Evolutionary conservation across 2,329 filamentous ascomycete genomes (phyloP), one percentile per base, ranked within the genome.

Genomic region (Cercospora sp.): DNA sequence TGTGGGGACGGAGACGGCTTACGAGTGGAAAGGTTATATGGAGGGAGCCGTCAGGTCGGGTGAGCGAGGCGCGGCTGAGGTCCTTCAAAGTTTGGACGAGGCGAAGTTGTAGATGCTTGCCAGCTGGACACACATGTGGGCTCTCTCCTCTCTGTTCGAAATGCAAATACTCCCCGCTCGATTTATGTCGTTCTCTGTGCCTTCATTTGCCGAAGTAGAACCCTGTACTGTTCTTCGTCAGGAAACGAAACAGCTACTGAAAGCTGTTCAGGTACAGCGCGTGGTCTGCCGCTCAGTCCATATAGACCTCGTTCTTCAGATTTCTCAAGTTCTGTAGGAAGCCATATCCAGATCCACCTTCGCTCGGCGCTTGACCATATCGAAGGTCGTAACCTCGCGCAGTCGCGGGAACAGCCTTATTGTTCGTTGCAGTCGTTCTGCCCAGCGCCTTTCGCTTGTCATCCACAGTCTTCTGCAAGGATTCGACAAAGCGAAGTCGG

Each of bases 391-490:
- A 63, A 20, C 69, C 70, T 51, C 71, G 65, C 18, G 73, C 68
- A 10, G 75, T 68, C 12, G 72, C 70, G 3, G 64, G 65, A 9
- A 67, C 71, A 10, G 72, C 51, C 64, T 70, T 71, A 28, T 55
- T 69, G 26, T 28, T 63, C 0, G 45, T 58, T 9, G 63, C 71
- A 65, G 59, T 73, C 20, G 70, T 67, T 53, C 66, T 75, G 57
- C 85, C 84, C 48, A 85, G 66, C 1, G 78, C 78, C 71, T 78
- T 84, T 71, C 83, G 82, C 72, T 83, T 83, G 26, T 97, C 94
- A 76, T 97, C 93, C 1, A 97, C 92, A 80, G 92, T 86, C 82
- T 89, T 93, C 36, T 89, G 88, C 74, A 99, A 79, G 62, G 86
- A 86, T 71, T 98, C 94, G 18, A 99, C 89, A 77, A 97, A 93